Base-by-base conservation (phyloP, 176 grass and related monocot species). In the Phyllostachys edulis region DNA sequence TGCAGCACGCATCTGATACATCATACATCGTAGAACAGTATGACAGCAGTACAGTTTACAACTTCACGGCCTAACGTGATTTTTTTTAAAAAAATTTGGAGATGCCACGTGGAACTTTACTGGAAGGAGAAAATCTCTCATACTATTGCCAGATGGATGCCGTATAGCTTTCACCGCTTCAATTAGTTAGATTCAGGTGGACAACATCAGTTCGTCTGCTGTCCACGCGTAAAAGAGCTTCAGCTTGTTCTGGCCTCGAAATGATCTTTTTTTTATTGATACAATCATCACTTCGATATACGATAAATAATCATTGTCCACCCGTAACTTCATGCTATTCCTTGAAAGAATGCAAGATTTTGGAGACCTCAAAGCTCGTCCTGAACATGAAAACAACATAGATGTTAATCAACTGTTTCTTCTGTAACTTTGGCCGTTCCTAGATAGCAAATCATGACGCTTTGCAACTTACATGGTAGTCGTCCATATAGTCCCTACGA, bases 381-480 rank as follows among this genome's bases (percentile, higher is more conserved):
- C 94, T 97, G 82, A 80, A 69, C 76, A 86, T 50, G 45, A 27
- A 86, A 71, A 12, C 73, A 55, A 64, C n/a, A 32, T 21, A 61
- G 13, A 52, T 78, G 88, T 66, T 75, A 81, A 42, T 8, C 3
- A 71, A 8, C 17, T 57, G 20, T 66, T 32, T 45, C 40, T 85
- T 41, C 23, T 39, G 40, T n/a, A 65, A 36, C 66, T 32, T 69
- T 11, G 6, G 18, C 4, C 0, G 0, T 55, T 20, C 24, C 61
- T 59, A 59, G 34, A 69, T 20, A 66, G n/a, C 38, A 57, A 41
- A 63, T n/a, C 57, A 62, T 61, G 65, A 81, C 17, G 24, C 2
- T 26, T 63, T 41, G 57, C 21, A 87, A 79, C 94, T 97, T 92
- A 97, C 94, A 85, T 97, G 94, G 67, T 94, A 87, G 79, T 94